Evolutionary conservation across 2,329 filamentous ascomycete genomes (phyloP), one percentile per base, ranked within the genome.

Genomic region (Calonectria multiphialidica): DNA sequence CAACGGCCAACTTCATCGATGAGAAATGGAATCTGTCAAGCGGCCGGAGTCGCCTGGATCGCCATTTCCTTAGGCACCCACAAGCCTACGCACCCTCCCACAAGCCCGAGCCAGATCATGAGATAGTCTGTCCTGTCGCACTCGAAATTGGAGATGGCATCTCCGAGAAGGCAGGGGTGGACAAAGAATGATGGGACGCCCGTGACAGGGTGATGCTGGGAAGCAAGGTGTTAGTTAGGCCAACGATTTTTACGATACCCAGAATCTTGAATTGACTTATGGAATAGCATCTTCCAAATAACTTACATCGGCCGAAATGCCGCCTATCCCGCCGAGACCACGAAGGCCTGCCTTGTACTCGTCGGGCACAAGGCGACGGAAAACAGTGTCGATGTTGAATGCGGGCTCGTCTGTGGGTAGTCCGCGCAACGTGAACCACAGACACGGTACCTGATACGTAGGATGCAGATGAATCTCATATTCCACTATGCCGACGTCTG

Each of bases 151-250:
- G 87, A 87, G 89, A 98, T 94, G 65, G 94, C 94, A 75, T 96
- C 93, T 68, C 93, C 94, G 10, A 97, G 94, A 82, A 94, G 91
- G 84, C 97, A 98, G 28, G 97, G 96, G 85, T 99, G 97, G 78
- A 98, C 89, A 84, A 98, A 98, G 84, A 96, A 98, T 62, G 92
- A 90, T 47, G 95, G 95, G 71, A 92, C 84, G 66, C 93, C 93
- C 70, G 92, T 94, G 71, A 94, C 84, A 65, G 97, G 96, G 87
- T 98, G 95, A 83, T 97, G 92, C 91, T 96, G 84, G 81, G 78
- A 75, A 68, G 70, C 70, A 79, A 79, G 68, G 59, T 74, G 79
- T 88, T 85, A 86, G 85, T 86, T 76, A 78, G 79, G 81, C 79
- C 80, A 78, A 78, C 78, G 77, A 74, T 74, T 76, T 77, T 77